These are phyloP conservation scores for Volvariella surrecta DNA, from an alignment of 1,284 basidiomycete species.

Conservation along the genomic window DNA sequence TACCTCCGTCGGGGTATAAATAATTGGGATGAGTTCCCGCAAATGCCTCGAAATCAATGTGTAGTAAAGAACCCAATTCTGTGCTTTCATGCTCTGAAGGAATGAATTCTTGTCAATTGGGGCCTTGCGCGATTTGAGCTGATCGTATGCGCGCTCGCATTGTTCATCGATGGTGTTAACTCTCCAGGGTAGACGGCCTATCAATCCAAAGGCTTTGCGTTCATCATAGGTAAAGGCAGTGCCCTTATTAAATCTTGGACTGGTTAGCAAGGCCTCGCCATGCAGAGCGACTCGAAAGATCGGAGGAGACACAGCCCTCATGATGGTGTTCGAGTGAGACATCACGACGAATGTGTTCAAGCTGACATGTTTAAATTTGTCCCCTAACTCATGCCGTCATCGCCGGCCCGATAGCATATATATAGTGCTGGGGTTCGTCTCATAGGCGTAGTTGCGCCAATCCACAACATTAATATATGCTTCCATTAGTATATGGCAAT, in stretches of 20 bases:
- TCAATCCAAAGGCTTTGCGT: constrained; percentile 62
- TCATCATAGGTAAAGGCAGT: constrained; percentile 65
- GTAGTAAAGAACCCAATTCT: constrained; percentile 75
- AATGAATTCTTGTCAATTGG: constrained; percentile 66
- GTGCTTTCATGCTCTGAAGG: constrained; percentile 61
- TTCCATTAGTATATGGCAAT: no score
- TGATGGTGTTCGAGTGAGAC: neutral
- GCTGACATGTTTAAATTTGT: no score
- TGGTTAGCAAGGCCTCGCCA: constrained; percentile 53
- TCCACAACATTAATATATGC: no score
- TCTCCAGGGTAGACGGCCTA: constrained; percentile 70
- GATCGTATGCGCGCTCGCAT: constrained; percentile 61
- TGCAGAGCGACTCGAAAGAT: constrained; percentile 41
- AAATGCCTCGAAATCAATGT: constrained; percentile 52
- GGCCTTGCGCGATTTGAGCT: constrained; percentile 39
- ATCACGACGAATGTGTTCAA: no score
- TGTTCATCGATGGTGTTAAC: constrained; percentile 75
- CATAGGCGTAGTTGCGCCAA: no score
- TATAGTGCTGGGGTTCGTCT: no score
- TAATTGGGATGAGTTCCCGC: constrained; percentile 67
- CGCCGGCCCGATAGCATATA: no score
- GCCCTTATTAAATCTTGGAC: constrained; percentile 64
- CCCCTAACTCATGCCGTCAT: no score
- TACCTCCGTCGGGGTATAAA: constrained; percentile 67
- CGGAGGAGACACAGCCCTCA: neutral